These are phyloP conservation scores for Aspergillus sclerotiicarbonarius DNA, from an alignment of 495 filamentous ascomycete genomes.

Conservation along the genomic window DNA sequence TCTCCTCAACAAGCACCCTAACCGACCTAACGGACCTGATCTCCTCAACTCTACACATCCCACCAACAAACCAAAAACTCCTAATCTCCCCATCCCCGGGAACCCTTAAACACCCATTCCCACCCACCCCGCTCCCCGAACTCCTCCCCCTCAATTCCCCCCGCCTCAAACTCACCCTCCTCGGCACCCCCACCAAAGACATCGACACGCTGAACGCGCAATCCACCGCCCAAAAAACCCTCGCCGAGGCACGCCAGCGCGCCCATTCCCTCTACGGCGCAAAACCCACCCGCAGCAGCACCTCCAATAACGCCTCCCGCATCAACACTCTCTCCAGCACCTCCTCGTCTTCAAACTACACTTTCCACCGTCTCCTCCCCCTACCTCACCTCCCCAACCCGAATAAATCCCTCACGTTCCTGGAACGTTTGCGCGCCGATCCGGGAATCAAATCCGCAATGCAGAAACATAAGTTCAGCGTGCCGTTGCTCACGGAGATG, in stretches of 20 bases:
- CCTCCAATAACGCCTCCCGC: conserved; percentile 22
- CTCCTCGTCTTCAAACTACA: conserved; percentile 59
- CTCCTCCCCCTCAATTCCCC: conserved; percentile 48
- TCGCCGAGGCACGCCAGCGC: conserved; percentile 32
- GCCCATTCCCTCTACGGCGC: conserved; percentile 34
- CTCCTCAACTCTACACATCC: conserved; percentile 57
- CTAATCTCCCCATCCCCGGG: conserved; percentile 69
- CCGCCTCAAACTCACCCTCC: conserved; percentile 43
- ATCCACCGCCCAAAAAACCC: conserved; percentile 36
- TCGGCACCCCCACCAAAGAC: conserved; percentile 36
- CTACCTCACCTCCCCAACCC: conserved; percentile 78
- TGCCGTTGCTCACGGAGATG: conserved; percentile 93
- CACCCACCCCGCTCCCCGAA: conserved; percentile 27
- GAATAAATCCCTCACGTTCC: conserved; percentile 62
- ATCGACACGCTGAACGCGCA: conserved; percentile 41
- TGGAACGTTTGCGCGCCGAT: conserved; percentile 75
- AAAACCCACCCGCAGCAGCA: conserved; percentile 25
- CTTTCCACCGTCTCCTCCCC: conserved; percentile 74
- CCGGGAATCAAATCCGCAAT: conserved; percentile 82
- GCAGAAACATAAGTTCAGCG: conserved; percentile 77
- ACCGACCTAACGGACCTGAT: conserved; percentile 61
- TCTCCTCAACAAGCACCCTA: conserved; percentile 68
- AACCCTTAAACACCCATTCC: conserved; percentile 64
- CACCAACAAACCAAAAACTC: conserved; percentile 69
- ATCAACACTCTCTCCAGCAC: conserved; percentile 43